phyloP scores from a whole-genome alignment of 1,139 yeast species.

The Zygosaccharomyces sapae region DNA sequence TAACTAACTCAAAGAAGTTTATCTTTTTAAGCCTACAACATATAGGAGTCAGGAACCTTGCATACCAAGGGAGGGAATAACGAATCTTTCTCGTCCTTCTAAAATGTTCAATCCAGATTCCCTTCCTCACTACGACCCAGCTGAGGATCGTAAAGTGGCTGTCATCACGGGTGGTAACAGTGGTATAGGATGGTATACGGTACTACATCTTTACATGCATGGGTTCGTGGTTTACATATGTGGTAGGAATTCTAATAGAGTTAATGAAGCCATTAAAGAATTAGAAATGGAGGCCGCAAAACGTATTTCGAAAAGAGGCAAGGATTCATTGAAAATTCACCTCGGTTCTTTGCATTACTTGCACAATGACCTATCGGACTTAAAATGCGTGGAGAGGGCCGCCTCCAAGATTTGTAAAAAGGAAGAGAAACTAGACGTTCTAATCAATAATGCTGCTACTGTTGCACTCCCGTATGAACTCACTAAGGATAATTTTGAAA shows the following conservation, averaged over 20 bases:
- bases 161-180: constrained; percentile 76
- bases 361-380: constrained; percentile 58
- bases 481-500: constrained; percentile 71
- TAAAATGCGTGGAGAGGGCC: constrained; percentile 56
- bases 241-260: constrained; percentile 59
- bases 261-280: constrained; percentile 53
- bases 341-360: constrained; percentile 58
- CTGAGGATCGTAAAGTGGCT: constrained; percentile 51
- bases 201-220: constrained; percentile 68
- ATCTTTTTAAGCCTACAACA: neutral
- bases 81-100: neutral
- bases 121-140: constrained; percentile 39
- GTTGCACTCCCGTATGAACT: constrained; percentile 66
- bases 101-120: constrained; percentile 27
- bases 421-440: constrained; percentile 55
- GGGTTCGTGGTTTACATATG: constrained; percentile 73
- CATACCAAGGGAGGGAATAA: neutral
- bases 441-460: constrained; percentile 78
- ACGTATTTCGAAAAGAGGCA: constrained; percentile 16
- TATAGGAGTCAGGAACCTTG: constrained; percentile 1
- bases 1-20: neutral
- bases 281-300: constrained; percentile 51
- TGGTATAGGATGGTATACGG: constrained; percentile 77
- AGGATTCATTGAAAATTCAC: constrained; percentile 28
- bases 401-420: constrained; percentile 45